phyloP scores from a whole-genome alignment of 1,139 yeast genomes.

The Pichia sp. region DNA sequence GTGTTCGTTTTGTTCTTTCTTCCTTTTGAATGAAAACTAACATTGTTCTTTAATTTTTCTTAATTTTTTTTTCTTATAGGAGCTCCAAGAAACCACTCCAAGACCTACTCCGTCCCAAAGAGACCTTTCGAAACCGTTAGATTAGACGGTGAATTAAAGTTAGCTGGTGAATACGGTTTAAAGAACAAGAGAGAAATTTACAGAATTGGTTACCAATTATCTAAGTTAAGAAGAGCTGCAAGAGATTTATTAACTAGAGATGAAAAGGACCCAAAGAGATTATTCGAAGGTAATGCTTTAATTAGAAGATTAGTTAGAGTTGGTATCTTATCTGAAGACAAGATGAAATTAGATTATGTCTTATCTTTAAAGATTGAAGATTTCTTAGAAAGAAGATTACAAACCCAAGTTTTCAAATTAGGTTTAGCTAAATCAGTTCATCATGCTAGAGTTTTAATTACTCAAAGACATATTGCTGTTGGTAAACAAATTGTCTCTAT shows the following conservation, averaged over 20 bases:
- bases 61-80: constrained; percentile 35
- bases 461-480: constrained; percentile 99
- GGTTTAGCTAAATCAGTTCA: constrained; percentile 99
- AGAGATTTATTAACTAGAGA: constrained; percentile 99
- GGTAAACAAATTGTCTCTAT: constrained; percentile 99
- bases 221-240: constrained; percentile 99
- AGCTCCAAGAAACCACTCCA: constrained; percentile 98
- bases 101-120: constrained; percentile 99
- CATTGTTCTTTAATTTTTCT: constrained; percentile 1
- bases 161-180: constrained; percentile 99
- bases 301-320: constrained; percentile 96
- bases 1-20: not conserved
- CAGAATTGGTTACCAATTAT: constrained; percentile 98
- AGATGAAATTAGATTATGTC: constrained; percentile 99
- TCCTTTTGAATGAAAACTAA: constrained; percentile 1
- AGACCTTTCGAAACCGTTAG: constrained; percentile 99
- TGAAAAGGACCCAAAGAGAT: constrained; percentile 99
- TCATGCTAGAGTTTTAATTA: constrained; percentile 98
- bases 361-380: constrained; percentile 97
- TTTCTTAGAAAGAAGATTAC: constrained; percentile 99
- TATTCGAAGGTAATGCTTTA: constrained; percentile 99
- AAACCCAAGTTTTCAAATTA: constrained; percentile 99
- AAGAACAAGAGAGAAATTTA: constrained; percentile 99
- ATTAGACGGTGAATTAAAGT: constrained; percentile 97
- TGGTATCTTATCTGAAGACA: constrained; percentile 99